These are phyloP conservation scores for Saccharomycopsis sp. DNA, from an alignment of 805 yeast genomes.

Conservation along the genomic window DNA sequence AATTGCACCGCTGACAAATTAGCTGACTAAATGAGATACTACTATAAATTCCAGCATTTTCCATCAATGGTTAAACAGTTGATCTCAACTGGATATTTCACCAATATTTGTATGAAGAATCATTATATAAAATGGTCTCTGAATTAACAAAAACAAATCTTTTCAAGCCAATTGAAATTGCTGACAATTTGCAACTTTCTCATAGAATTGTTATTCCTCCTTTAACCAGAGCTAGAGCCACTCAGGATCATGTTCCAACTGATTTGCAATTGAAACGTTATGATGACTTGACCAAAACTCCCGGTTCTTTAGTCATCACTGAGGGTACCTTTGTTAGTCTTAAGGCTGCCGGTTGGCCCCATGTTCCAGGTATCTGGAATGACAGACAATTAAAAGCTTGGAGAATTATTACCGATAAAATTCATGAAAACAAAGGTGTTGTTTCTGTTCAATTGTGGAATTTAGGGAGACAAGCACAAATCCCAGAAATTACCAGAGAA, in stretches of 20 bases:
- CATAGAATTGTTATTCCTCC: background rate
- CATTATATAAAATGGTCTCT: no score
- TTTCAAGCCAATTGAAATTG: background rate
- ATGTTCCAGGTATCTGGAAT: constrained; percentile 41
- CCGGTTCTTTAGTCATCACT: constrained; percentile 51
- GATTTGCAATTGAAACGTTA: constrained; percentile 44
- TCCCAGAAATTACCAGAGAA: constrained; percentile 29
- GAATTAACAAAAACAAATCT: no score
- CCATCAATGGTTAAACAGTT: no score
- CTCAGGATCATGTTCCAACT: constrained; percentile 17
- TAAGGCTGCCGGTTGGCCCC: constrained; percentile 30
- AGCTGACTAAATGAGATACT: no score
- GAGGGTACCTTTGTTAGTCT: constrained; percentile 48
- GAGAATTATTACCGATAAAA: constrained; percentile 36
- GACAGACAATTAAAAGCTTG: constrained; percentile 39
- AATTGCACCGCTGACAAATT: no score
- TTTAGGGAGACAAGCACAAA: constrained; percentile 35
- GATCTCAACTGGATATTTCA: no score
- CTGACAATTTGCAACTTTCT: no score
- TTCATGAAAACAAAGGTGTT: constrained; percentile 40
- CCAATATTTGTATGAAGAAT: no score
- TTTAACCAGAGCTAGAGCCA: background rate
- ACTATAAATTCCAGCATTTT: no score
- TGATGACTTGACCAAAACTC: constrained; percentile 39
- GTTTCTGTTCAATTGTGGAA: constrained; percentile 43